Conservation (phyloP, 2,329 filamentous ascomycete genomes). For the Ceratocystis variospora region DNA sequence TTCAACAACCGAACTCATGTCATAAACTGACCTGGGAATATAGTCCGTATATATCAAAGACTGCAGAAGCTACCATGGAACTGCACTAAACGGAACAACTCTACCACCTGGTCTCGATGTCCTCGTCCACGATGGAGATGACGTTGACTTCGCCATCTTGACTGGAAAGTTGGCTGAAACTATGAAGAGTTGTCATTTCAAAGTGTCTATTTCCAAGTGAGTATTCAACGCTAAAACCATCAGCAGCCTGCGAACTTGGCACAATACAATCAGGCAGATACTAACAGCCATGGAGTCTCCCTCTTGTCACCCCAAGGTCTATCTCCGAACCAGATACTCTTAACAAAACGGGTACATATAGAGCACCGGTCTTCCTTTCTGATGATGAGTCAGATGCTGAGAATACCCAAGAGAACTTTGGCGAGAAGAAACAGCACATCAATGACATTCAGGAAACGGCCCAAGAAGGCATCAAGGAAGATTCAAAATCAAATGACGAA, state of each 20-base stretch:
- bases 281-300: no score
- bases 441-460: no score
- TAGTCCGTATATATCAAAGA: conserved; percentile 16
- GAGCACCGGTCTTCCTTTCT: conserved; percentile 11
- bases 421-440: no score
- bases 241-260: background rate
- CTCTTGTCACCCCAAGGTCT: background rate
- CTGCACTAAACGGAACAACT: conserved; percentile 13
- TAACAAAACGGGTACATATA: conserved; percentile 4
- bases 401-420: no score
- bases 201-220: background rate
- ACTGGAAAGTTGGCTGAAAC: conserved; percentile 12
- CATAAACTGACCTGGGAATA: background rate
- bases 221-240: background rate
- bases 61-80: conserved; percentile 18
- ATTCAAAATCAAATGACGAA: background rate
- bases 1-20: background rate
- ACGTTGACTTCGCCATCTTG: conserved; percentile 12
- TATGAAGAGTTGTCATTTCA: background rate
- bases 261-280: no score
- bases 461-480: background rate
- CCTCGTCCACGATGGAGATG: conserved; percentile 9
- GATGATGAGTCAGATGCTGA: conserved; percentile 17
- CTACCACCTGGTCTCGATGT: conserved; percentile 4
- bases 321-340: background rate